A percentile compares a stretch with the other conserved stretches of the same genome.
Evolutionary conservation across 2,329 filamentous ascomycete genomes (phyloP).

Genomic region (Trichoderma polysporum): DNA sequence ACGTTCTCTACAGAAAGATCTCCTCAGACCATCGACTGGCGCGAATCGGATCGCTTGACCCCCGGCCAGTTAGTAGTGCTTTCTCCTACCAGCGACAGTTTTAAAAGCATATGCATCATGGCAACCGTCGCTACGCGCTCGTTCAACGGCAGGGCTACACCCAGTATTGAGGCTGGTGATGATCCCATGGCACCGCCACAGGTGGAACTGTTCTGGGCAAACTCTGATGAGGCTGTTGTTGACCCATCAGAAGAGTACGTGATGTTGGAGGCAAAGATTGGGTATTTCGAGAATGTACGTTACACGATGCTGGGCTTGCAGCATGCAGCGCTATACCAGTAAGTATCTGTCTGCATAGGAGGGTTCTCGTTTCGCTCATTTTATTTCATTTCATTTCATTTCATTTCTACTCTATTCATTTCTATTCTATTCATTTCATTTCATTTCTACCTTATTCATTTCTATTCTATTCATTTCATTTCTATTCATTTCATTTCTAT

Average conservation of each 20-base stretch:
- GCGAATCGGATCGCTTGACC: conserved; percentile 51
- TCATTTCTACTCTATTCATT: background rate
- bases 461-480: background rate
- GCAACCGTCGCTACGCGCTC: conserved; percentile 72
- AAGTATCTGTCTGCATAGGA: too few relatives aligned
- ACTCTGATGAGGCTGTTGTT: conserved; percentile 57
- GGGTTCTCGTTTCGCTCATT: background rate
- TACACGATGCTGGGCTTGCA: conserved; percentile 75
- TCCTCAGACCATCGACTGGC: conserved; percentile 61
- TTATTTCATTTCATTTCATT: background rate
- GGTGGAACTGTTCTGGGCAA: conserved; percentile 73
- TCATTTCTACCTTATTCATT: too few relatives aligned
- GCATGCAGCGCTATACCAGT: conserved; percentile 53
- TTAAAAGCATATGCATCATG: conserved; percentile 64
- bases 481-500: background rate
- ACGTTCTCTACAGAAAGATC: conserved; percentile 68
- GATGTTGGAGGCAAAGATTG: conserved; percentile 73
- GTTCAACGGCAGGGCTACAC: conserved; percentile 57
- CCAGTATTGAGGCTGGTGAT: conserved; percentile 39
- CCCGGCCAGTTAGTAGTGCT: conserved; percentile 55
- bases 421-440: background rate
- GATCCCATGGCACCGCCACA: conserved; percentile 52
- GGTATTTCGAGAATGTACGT: conserved; percentile 75
- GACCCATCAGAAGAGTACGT: conserved; percentile 69
- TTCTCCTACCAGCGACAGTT: conserved; percentile 57